Evolutionary conservation across 805 yeast genomes (phyloP).

Genomic region (Lachancea mirantina): DNA sequence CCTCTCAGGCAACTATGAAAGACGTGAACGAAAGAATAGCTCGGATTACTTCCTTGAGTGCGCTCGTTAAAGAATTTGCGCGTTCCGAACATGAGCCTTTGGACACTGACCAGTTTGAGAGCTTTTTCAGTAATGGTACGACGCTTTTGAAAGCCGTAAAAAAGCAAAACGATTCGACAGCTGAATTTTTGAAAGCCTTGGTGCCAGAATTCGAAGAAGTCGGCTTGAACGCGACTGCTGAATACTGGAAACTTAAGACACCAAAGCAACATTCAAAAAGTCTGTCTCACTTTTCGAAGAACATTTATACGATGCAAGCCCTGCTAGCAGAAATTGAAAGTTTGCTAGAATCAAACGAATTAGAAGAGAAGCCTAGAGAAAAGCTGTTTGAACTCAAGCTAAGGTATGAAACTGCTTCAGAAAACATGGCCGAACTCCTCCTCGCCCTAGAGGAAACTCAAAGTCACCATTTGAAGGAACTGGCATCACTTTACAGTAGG

Average conservation of each 20-base stretch:
- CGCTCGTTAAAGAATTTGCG: conserved; percentile 34
- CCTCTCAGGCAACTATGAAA: conserved; percentile 40
- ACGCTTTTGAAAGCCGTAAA: conserved; percentile 38
- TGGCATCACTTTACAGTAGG: conserved; percentile 22
- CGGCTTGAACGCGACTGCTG: conserved; percentile 47
- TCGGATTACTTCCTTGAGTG: conserved; percentile 21
- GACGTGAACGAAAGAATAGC: conserved; percentile 33
- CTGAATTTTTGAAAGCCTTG: conserved; percentile 38
- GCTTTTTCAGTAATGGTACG: conserved; percentile 38
- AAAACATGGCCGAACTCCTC: conserved; percentile 14
- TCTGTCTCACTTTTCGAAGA: conserved; percentile 10
- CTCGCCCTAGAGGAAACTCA: conserved; percentile 17
- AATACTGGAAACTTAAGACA: conserved; percentile 38
- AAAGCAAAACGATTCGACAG: conserved; percentile 37
- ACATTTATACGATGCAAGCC: conserved; percentile 12
- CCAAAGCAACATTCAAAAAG: conserved; percentile 18
- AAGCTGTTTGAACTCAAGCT: conserved; percentile 28
- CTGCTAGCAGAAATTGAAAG: conserved; percentile 15
- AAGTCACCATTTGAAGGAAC: conserved; percentile 28
- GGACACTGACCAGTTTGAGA: conserved; percentile 38
- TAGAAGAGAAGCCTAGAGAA: conserved; percentile 22
- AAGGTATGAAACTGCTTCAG: conserved; percentile 18
- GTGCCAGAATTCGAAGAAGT: conserved; percentile 38
- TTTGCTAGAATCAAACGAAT: conserved; percentile 19
- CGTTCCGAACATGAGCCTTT: conserved; percentile 42